Percentiles rank a stretch among this genome's conserved stretches.
phyloP scores from a whole-genome alignment of 768 basidiomycete genomes.

The Leccinum broughii region DNA sequence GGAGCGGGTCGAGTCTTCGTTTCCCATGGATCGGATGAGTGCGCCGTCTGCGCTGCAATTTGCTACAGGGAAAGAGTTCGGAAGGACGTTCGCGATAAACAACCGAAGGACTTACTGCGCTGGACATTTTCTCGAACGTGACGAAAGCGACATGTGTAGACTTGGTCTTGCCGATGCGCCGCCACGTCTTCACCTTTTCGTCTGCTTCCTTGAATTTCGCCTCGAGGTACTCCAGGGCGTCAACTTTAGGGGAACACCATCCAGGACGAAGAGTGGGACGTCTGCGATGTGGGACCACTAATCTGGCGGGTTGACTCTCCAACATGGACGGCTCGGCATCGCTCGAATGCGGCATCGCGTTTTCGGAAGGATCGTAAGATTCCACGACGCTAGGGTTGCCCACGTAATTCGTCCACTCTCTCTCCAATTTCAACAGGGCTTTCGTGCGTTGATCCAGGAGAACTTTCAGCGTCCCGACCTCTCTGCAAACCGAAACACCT shows the following conservation, averaged over 20 bases:
- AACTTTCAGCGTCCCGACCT: constrained; percentile 69
- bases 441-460: constrained; percentile 78
- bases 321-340: constrained; percentile 54
- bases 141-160: constrained; percentile 89
- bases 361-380: constrained; percentile 72
- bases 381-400: constrained; percentile 91
- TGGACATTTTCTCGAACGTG: constrained; percentile 94
- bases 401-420: constrained; percentile 86
- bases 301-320: constrained; percentile 52
- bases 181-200: constrained; percentile 74
- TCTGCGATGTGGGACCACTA: constrained; percentile 72
- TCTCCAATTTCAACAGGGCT: constrained; percentile 79
- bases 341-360: constrained; percentile 45
- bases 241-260: constrained; percentile 78
- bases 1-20: constrained; percentile 77
- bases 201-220: constrained; percentile 77
- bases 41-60: constrained; percentile 84
- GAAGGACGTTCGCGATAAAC: neutral
- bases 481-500: constrained; percentile 86
- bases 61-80: constrained; percentile 49
- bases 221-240: constrained; percentile 89
- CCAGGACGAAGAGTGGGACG: constrained; percentile 75
- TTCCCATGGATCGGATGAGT: constrained; percentile 66
- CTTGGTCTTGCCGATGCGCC: constrained; percentile 72
- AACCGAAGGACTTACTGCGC: constrained; percentile 59